Evolutionary conservation across 1,139 yeast genomes (phyloP).

Genomic region (Magnusiomyces starmeri): DNA sequence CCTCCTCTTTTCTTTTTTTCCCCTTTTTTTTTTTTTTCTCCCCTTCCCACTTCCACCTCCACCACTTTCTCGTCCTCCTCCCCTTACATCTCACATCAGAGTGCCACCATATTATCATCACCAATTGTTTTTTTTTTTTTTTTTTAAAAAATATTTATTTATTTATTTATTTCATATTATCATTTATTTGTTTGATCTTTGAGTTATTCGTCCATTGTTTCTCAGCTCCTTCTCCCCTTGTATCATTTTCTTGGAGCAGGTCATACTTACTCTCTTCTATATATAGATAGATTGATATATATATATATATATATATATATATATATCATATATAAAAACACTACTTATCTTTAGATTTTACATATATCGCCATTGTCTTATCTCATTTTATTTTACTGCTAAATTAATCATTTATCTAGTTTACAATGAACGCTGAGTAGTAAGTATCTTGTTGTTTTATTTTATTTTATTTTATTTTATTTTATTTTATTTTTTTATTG

Average conservation of each 20-base stretch:
- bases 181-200: neutral
- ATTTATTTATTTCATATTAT: neutral
- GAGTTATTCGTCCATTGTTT: neutral
- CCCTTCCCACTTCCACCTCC: neutral
- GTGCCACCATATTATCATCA: neutral
- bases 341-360: too few species aligned
- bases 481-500: neutral
- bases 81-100: neutral
- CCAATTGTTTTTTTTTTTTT: neutral
- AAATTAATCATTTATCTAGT: neutral
- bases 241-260: too few species aligned
- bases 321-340: too few species aligned
- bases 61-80: neutral
- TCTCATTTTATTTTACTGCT: too few species aligned
- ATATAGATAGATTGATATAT: too few species aligned
- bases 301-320: too few species aligned
- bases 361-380: too few species aligned
- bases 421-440: conserved; percentile 12
- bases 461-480: neutral
- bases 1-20: neutral
- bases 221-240: neutral
- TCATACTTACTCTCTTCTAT: too few species aligned
- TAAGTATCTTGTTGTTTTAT: conserved; percentile 4
- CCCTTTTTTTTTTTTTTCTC: neutral
- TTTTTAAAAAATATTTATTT: neutral